Evolutionary conservation across 768 basidiomycete species (phyloP), one percentile per base, ranked within the genome.

Genomic region (Phlebiopsis flavidoalba): DNA sequence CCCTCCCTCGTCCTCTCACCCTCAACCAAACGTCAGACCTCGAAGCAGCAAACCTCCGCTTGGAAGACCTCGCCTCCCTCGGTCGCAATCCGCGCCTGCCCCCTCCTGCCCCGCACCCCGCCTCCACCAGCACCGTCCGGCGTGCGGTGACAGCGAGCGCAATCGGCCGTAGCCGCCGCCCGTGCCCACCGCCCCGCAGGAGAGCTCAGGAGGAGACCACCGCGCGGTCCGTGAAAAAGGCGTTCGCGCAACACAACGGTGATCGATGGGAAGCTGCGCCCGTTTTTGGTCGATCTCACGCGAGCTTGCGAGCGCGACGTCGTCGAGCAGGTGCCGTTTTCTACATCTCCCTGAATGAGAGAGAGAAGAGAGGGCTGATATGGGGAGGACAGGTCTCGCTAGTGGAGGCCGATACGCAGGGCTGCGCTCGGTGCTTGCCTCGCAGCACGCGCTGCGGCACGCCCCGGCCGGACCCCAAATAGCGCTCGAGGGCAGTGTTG

Each of bases 11-110:
- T n/a, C 12, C 51, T 43, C 26, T 19, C 35, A 19, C 43, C 59
- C 21, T 51, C n/a, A 21, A 36, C 47, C 35, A 45, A 45, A 40
- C 49, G 12, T 60, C n/a, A 95, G 95, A 64, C 83, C n/a, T 94
- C 54, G 91, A 95, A 79, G 97, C 97, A 24, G 92, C 94, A 8
- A 95, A 93, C 6, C 92, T 91, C 48, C 85, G 97, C 36, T 84
- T 99, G 37, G 97, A 99, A 74, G 97, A 99, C 70, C 78, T 94
- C 62, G 88, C 89, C 40, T 78, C 81, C 45, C 77, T 82, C 15
- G 68, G 74, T n/a, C 57, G 66, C 73, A n/a, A 64, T 60, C 64
- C 59, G 55, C 59, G 19, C 50, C 69, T 59, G 64, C 66, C 65
- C n/a, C 47, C 33, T 45, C 57, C 48, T 46, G 26, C 64, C 59